A percentile compares a stretch with the other conserved stretches of the same genome.
Conservation (phyloP, 2,329 filamentous ascomycete genomes). For the Periconia sp. region DNA sequence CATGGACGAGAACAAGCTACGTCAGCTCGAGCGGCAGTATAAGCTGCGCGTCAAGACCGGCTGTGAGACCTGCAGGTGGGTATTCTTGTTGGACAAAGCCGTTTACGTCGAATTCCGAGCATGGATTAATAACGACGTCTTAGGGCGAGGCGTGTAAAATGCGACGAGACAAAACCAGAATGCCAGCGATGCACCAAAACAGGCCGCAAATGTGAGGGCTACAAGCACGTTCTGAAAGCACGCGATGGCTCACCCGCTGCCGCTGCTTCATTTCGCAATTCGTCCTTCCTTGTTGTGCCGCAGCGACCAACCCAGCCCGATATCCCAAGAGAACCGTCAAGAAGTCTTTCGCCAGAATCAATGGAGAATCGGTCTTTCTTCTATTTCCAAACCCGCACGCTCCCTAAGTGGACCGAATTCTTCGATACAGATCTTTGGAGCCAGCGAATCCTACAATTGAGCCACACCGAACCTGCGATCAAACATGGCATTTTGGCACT, state of each 20-base stretch:
- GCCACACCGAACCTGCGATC: slow-evolving; percentile 35
- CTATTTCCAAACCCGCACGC: slow-evolving; percentile 33
- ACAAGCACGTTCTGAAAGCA: slow-evolving; percentile 26
- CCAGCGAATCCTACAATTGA: slow-evolving; percentile 32
- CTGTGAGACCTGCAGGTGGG: slow-evolving; percentile 38
- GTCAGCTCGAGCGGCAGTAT: slow-evolving; percentile 33
- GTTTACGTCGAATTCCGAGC: too few species aligned
- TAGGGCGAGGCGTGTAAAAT: slow-evolving; percentile 43
- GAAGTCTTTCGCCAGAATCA: slow-evolving; percentile 25
- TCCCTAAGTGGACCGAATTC: slow-evolving; percentile 38
- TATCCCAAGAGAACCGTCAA: slow-evolving; percentile 23
- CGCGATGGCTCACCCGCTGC: slow-evolving; percentile 17
- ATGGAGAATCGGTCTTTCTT: slow-evolving; percentile 35
- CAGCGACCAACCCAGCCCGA: slow-evolving; percentile 13
- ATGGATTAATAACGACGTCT: slow-evolving; percentile 14
- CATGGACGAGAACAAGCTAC: slow-evolving; percentile 33
- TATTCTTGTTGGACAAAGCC: too few species aligned
- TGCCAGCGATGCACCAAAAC: slow-evolving; percentile 44
- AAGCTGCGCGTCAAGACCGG: slow-evolving; percentile 38
- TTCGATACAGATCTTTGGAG: slow-evolving; percentile 41
- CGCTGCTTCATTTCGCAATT: slow-evolving; percentile 32
- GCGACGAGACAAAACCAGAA: slow-evolving; percentile 41
- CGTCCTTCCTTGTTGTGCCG: slow-evolving; percentile 34
- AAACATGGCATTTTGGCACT: slow-evolving; percentile 37
- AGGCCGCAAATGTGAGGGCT: slow-evolving; percentile 47